Base-by-base conservation (phyloP, 805 yeast genomes). In the Monosporozyma aerobia region DNA sequence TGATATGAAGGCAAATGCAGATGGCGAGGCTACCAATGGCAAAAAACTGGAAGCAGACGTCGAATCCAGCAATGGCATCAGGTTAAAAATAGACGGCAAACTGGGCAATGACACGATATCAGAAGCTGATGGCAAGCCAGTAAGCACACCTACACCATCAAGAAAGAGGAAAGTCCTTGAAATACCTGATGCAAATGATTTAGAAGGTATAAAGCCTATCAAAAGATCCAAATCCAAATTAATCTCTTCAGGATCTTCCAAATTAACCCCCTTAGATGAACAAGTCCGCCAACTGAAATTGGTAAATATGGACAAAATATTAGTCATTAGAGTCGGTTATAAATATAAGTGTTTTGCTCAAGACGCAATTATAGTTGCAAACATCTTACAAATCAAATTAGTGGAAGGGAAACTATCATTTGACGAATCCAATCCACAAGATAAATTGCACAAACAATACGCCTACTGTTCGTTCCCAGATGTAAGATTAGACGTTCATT, bases 401-500 rank as follows among this genome's bases (percentile, higher is more conserved):
- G 74, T 87, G 0, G 85, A 86, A 0, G 96, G 96, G 0, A 80
- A 82, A 63, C 59, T 78, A 35, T 70, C 78, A 3, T 59, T 82
- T 5, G 79, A 82, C 41, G 76, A 74, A 13, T 73, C 73, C 3
- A 76, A 77, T n/a, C 71, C 76, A 2, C 71, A 71, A 0, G 86
- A 85, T 53, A 58, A 63, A 29, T 61, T 74, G 16, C 79, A 77
- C 60, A 77, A 77, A 49, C 76, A 78, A 52, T 83, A 87, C 60
- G 92, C 96, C 0, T 86, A 87, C 61, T 85, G 95, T 55, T 83
- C 94, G 7, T 85, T 94, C 35, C 98, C 97, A 0, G 86, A 85
- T 50, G 79, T 73, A 30, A 72, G 94, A 54, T 72, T 94, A 13
- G 85, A 85, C 58, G 75, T 85, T 32, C 92, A 92, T 65, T 69